Percentiles rank a stretch among this genome's conserved stretches.
phyloP scores from a whole-genome alignment of 805 yeast species.

The Sungouiozyma ichnusensis region DNA sequence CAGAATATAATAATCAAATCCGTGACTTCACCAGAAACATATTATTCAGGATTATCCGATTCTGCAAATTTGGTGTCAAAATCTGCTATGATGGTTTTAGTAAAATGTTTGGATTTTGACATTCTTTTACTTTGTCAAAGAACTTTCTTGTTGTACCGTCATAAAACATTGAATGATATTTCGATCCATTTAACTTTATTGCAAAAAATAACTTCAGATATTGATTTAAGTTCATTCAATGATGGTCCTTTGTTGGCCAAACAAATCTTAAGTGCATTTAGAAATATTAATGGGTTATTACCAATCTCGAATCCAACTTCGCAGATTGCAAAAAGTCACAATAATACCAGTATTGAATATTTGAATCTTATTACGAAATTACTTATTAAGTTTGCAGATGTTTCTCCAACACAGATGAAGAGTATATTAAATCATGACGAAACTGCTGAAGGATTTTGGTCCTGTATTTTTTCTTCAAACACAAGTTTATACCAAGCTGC shows the following conservation, averaged over 20 bases:
- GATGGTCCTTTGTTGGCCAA: conserved; percentile 26
- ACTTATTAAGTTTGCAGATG: conserved; percentile 33
- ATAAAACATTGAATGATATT: conserved; percentile 19
- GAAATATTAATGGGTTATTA: conserved; percentile 26
- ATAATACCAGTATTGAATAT: conserved; percentile 20
- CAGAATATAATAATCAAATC: conserved; percentile 27
- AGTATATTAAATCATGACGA: conserved; percentile 32
- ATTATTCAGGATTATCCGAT: conserved; percentile 23
- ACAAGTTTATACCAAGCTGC: conserved; percentile 54
- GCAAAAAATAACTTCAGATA: conserved; percentile 17
- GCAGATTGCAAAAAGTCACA: conserved; percentile 16
- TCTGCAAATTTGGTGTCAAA: conserved; percentile 27
- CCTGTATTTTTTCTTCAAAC: conserved; percentile 58
- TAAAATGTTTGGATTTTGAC: conserved; percentile 38
- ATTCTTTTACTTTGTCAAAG: conserved; percentile 34
- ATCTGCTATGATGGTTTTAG: conserved; percentile 31
- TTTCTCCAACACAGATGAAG: conserved; percentile 29
- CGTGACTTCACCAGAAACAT: conserved; percentile 22
- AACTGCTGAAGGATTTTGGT: conserved; percentile 58
- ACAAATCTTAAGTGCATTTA: conserved; percentile 21
- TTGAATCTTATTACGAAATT: conserved; percentile 27
- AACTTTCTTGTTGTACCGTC: conserved; percentile 29
- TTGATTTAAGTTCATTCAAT: conserved; percentile 21
- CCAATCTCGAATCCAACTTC: conserved; percentile 16
- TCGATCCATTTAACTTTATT: conserved; percentile 27